These are phyloP conservation scores for Calonectria honghensis DNA, from an alignment of 2,329 filamentous ascomycete species.

Conservation along the genomic window DNA sequence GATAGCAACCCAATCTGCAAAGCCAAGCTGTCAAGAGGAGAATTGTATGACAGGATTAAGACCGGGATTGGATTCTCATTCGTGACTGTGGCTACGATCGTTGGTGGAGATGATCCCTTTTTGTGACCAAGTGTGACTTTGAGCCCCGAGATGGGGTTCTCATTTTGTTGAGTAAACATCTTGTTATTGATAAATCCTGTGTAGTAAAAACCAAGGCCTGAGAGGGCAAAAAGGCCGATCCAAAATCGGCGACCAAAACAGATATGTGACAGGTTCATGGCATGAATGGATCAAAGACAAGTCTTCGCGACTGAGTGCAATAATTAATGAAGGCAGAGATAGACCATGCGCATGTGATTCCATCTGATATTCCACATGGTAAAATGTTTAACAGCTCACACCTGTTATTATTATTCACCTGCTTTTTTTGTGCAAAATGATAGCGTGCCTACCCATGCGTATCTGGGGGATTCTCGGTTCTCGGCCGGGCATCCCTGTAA, in stretches of 20 bases:
- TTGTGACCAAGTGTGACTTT: neutral
- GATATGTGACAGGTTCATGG: neutral
- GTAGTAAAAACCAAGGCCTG: neutral
- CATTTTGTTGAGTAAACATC: neutral
- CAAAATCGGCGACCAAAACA: neutral
- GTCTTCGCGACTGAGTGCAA: neutral
- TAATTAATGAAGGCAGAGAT: neutral
- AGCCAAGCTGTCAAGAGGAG: constrained; percentile 1
- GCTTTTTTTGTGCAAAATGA: neutral
- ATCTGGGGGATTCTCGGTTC: neutral
- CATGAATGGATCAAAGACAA: neutral
- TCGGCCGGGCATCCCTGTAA: neutral
- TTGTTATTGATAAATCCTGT: neutral
- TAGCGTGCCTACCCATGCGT: neutral
- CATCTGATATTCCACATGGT: neutral
- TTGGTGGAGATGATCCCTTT: neutral
- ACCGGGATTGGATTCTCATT: neutral
- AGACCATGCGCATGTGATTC: neutral
- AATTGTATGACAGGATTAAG: neutral
- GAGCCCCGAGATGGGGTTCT: neutral
- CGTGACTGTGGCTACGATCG: neutral
- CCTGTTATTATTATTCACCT: neutral
- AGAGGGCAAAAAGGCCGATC: neutral
- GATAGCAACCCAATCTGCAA: neutral
- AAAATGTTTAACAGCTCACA: neutral